Evolutionary conservation across 148 eudicot species (phyloP).

Genomic region (Silene latifolia): DNA sequence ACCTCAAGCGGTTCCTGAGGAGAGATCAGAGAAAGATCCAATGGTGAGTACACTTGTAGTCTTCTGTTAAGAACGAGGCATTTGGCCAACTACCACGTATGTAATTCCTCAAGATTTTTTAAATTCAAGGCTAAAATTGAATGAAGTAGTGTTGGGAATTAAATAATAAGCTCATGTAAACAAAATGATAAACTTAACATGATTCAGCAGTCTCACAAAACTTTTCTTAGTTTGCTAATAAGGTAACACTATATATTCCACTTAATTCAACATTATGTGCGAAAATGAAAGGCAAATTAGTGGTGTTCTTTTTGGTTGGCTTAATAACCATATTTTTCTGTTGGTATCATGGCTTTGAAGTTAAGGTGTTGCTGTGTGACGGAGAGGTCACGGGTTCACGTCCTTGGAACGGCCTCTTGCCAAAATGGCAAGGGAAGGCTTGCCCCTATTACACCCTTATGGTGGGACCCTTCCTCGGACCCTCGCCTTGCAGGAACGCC

Average conservation of each 20-base stretch:
- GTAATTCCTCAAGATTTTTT: background rate
- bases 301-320: background rate
- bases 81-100: background rate
- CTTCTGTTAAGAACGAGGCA: slow-evolving; percentile 1
- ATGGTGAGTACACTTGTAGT: slow-evolving; percentile 35
- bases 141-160: background rate
- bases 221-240: background rate
- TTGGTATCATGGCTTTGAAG: background rate
- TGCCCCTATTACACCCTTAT: no score
- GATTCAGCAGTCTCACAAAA: background rate
- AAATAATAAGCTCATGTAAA: background rate
- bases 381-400: no score
- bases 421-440: no score
- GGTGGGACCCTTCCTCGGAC: no score
- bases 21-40: slow-evolving; percentile 22
- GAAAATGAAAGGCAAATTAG: background rate
- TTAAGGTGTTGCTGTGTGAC: no score
- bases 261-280: background rate
- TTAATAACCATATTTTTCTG: background rate
- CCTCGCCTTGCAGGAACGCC: no score
- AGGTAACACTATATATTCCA: background rate
- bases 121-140: background rate
- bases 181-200: background rate
- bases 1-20: slow-evolving; percentile 21
- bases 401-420: no score